Percentiles rank a stretch among this genome's conserved stretches.
Evolutionary conservation across 495 filamentous ascomycete species (phyloP).

Genomic region (Hamigera avellanea): DNA sequence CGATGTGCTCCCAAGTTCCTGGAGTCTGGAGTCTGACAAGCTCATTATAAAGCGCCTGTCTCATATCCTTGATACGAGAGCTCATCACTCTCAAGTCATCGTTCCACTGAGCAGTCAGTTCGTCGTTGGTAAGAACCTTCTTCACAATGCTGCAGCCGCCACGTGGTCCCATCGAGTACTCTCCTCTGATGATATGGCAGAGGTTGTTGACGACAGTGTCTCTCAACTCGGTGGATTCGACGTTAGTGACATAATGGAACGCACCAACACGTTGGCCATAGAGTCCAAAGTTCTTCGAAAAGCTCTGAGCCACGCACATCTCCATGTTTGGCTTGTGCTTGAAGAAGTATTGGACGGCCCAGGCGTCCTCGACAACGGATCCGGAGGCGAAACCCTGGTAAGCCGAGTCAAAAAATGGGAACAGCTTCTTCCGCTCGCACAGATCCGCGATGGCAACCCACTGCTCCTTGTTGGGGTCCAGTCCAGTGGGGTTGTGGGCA

Average conservation of each 20-base stretch:
- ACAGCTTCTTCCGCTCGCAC: constrained; percentile 38
- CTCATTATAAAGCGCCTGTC: constrained; percentile 31
- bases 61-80: constrained; percentile 38
- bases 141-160: constrained; percentile 39
- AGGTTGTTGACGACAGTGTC: constrained; percentile 31
- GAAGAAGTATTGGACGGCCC: constrained; percentile 42
- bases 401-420: constrained; percentile 46
- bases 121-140: constrained; percentile 28
- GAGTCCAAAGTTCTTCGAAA: constrained; percentile 46
- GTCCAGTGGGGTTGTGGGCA: constrained; percentile 45
- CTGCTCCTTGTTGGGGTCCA: constrained; percentile 40
- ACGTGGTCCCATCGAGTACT: constrained; percentile 38
- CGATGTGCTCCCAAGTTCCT: constrained; percentile 38
- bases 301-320: constrained; percentile 39
- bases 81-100: constrained; percentile 39
- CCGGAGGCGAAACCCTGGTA: constrained; percentile 49
- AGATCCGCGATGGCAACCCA: constrained; percentile 40
- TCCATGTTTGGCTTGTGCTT: constrained; percentile 37
- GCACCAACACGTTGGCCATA: constrained; percentile 42
- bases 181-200: constrained; percentile 34
- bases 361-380: constrained; percentile 38
- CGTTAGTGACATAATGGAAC: constrained; percentile 34
- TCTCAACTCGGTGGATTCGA: constrained; percentile 18
- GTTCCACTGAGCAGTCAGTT: constrained; percentile 35
- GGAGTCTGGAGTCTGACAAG: constrained; percentile 31